A percentile compares a stretch with the other conserved stretches of the same genome.
Conservation (phyloP, 441 rosid genomes). For the Gossypium davidsonii region DNA sequence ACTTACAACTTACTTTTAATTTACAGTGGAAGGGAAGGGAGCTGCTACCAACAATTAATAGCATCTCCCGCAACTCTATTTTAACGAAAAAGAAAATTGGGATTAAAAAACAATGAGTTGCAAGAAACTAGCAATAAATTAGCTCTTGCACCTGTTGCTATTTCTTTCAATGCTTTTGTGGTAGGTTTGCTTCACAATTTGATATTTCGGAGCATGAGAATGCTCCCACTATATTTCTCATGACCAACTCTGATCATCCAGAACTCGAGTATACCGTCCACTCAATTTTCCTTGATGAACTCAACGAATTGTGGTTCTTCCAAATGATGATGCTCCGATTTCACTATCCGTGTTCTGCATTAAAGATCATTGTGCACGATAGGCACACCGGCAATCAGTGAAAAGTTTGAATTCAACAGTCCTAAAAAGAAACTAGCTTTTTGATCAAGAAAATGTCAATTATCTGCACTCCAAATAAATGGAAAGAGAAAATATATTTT, state of each 20-base stretch:
- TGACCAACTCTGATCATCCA: not conserved
- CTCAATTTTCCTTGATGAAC: not conserved
- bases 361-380: not conserved
- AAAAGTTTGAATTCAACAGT: not conserved
- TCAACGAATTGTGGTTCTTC: conserved; percentile 52
- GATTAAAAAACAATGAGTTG: conserved; percentile 6
- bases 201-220: conserved; percentile 5
- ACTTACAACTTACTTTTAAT: not conserved
- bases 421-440: not conserved
- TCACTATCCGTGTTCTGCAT: conserved; percentile 75
- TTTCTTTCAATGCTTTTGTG: not conserved
- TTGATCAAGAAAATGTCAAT: not conserved
- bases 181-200: not conserved
- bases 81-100: not conserved
- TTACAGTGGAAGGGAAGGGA: conserved; percentile 27
- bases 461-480: not conserved
- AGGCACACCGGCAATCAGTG: not conserved
- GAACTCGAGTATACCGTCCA: not conserved
- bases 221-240: not conserved
- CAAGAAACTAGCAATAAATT: conserved; percentile 11
- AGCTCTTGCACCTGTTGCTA: not conserved
- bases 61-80: conserved; percentile 19
- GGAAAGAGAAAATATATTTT: not conserved
- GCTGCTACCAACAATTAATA: conserved; percentile 10
- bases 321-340: conserved; percentile 75